Evolutionary conservation across 106 monocot species (phyloP), one percentile per base, ranked within the genome.

Genomic region (Triglochin maritima): DNA sequence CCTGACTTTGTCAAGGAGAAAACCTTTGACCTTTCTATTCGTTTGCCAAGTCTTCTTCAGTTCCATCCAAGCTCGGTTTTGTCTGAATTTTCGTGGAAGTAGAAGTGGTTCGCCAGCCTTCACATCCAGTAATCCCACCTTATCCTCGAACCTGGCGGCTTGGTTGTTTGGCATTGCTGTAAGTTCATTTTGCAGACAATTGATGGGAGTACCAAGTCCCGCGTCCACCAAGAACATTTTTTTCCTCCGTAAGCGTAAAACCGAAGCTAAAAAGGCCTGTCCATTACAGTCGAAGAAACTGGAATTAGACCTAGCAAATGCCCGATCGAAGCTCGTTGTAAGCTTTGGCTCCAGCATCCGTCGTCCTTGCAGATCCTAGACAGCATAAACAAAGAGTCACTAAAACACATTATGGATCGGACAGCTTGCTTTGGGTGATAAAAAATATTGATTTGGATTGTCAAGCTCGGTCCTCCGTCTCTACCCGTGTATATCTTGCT

Each of bases 151-250:
- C 59, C 59, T 59, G 59, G 59, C 17, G 59, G 59, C 59, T 15
- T 7, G 59, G 59, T 59, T 59, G 12, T n/a, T 59, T 59, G 59
- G 59, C 17, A 59, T 6, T n/a, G 13, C 7, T 59, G 59, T 59
- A 59, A 16, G 59, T 16, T 59, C 59, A 59, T 59, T 16, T 59
- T 59, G 59, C 59, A 9, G 3, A 59, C 4, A 59, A 5, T 2
- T 59, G 8, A 9, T 59, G 17, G 2, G 59, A 52, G 52, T 52
- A 52, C 52, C 52, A 52, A 52, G 52, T 52, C 52, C 52, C 11
- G 2, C 52, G 11, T 52, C 52, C 52, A 52, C 7, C 52, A 52
- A 52, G 11, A 52, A 52, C 52, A 52, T 52, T 52, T 52, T 52
- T 52, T 52, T 52, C 52, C 52, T 52, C 52, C 2, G 11, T 7